Evolutionary conservation across 805 yeast genomes (phyloP).

Genomic region (Saccharomyces cerevisiae): DNA sequence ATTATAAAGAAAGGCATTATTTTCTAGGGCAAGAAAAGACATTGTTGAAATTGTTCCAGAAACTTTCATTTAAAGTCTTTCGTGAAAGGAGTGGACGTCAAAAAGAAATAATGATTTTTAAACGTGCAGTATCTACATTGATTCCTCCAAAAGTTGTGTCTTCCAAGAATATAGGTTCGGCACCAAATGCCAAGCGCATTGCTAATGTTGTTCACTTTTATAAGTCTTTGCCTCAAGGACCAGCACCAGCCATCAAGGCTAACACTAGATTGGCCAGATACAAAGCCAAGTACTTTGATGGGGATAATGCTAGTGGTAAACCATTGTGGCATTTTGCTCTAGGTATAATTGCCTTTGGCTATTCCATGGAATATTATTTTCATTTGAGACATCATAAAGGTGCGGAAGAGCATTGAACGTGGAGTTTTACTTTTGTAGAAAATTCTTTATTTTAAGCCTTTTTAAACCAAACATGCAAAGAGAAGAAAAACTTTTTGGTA

Average conservation of each 20-base stretch:
- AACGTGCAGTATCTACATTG: constrained; percentile 90
- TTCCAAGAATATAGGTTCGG: constrained; percentile 87
- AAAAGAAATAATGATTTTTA: constrained; percentile 49
- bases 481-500: not conserved
- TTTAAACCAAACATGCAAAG: not conserved
- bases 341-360: constrained; percentile 66
- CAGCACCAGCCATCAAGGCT: constrained; percentile 69
- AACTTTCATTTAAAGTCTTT: not conserved
- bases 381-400: constrained; percentile 62
- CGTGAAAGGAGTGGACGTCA: not conserved
- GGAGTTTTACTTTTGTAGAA: not conserved
- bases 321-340: constrained; percentile 73
- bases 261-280: constrained; percentile 47
- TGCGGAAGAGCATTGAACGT: constrained; percentile 34
- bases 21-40: not conserved
- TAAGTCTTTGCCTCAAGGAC: constrained; percentile 92
- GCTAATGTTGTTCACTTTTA: constrained; percentile 90
- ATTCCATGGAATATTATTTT: constrained; percentile 88
- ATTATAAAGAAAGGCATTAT: not conserved
- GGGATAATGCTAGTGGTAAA: constrained; percentile 74
- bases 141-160: constrained; percentile 99
- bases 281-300: constrained; percentile 79
- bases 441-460: not conserved
- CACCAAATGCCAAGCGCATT: constrained; percentile 96
- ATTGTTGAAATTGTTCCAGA: not conserved